Conservation (phyloP, 1,284 basidiomycete species). For the Trichosporon asahii region DNA sequence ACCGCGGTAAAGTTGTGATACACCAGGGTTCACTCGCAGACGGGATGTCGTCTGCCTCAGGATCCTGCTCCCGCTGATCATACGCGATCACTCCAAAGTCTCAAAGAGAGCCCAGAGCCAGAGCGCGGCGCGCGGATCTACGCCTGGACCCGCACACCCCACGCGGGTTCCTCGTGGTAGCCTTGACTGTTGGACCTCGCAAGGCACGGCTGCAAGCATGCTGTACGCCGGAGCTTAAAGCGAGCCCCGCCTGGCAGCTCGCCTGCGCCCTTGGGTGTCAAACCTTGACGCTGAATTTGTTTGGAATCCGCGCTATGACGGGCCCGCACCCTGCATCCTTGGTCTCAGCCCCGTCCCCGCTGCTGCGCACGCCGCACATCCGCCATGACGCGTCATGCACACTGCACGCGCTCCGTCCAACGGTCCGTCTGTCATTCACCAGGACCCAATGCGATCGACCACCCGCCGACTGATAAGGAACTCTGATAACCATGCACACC, state of each 20-base stretch:
- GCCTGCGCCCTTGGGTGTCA: neutral
- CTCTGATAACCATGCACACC: neutral
- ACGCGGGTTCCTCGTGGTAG: neutral
- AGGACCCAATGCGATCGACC: neutral
- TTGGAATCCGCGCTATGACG: conserved; percentile 3
- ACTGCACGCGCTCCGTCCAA: neutral
- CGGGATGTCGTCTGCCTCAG: conserved; percentile 8
- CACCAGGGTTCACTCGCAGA: neutral
- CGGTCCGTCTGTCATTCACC: neutral
- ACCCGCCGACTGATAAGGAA: neutral
- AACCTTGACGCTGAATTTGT: conserved; percentile 6
- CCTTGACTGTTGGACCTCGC: too few species aligned
- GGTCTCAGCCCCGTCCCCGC: neutral
- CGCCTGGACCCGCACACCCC: neutral
- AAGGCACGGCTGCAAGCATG: neutral
- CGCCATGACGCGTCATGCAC: neutral
- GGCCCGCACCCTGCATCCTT: neutral
- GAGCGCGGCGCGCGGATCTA: neutral
- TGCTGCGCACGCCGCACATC: neutral
- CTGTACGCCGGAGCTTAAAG: neutral
- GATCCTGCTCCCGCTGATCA: conserved; percentile 8
- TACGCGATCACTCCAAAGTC: neutral
- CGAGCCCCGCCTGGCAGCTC: neutral
- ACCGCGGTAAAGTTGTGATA: neutral
- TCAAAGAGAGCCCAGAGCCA: neutral